Conservation (phyloP, 2,329 filamentous ascomycete genomes). For the Aspergillus niger region DNA sequence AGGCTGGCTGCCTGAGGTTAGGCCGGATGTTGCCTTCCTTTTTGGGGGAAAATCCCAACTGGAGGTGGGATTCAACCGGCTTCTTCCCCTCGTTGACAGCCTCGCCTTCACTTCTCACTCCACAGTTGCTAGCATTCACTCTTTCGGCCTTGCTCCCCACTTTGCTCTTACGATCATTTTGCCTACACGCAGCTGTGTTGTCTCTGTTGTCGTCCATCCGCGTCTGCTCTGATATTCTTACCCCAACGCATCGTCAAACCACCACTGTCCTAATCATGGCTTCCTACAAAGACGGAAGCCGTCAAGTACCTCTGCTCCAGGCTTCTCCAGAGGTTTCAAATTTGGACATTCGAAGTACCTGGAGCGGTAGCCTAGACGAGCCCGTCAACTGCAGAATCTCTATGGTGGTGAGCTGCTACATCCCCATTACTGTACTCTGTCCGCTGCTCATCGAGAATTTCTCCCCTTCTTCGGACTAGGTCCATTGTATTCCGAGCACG, state of each 20-base stretch:
- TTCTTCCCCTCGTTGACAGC: not conserved
- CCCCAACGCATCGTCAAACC: not conserved
- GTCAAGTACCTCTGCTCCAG: not conserved
- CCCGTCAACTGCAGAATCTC: constrained; percentile 29
- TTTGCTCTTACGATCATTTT: not conserved
- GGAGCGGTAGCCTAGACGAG: constrained; percentile 30
- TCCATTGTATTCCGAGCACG: constrained; percentile 26
- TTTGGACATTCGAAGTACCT: constrained; percentile 35
- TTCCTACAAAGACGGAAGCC: not conserved
- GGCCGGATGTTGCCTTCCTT: not conserved
- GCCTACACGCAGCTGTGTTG: not conserved
- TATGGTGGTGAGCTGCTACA: constrained; percentile 32
- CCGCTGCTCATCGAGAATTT: not conserved
- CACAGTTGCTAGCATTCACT: not conserved
- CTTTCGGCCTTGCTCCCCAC: not conserved
- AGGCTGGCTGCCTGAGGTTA: not conserved
- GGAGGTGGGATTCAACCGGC: not conserved
- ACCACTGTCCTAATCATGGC: constrained; percentile 3
- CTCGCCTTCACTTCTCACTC: not conserved
- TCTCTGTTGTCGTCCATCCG: not conserved
- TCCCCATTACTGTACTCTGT: not conserved
- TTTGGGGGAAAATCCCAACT: not conserved
- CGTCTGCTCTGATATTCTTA: not conserved
- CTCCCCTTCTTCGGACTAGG: constrained; percentile 18
- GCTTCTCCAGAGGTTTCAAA: constrained; percentile 26